Percentiles rank a stretch among this genome's conserved stretches.
Conservation (phyloP, 305 asterid genomes). For the Rubia peregrina region DNA sequence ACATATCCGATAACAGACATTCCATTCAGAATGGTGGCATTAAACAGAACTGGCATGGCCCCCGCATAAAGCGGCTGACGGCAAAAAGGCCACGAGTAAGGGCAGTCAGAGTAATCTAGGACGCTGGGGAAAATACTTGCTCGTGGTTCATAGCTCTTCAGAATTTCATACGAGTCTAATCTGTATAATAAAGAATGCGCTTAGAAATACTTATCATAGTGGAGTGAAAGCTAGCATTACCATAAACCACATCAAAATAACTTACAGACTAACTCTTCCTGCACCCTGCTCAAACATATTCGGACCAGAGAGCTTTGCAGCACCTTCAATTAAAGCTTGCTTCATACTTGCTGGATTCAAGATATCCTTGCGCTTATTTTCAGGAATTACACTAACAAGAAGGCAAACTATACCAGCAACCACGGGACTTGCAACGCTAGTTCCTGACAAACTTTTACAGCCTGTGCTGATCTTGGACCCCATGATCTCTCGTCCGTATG, state of each 20-base stretch:
- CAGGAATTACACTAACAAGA: constrained; percentile 84
- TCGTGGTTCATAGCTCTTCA: constrained; percentile 88
- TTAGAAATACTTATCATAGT: constrained; percentile 17
- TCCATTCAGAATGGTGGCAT: constrained; percentile 87
- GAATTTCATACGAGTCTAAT: constrained; percentile 71
- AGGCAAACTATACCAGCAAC: constrained; percentile 99
- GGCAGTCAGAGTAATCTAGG: constrained; percentile 88
- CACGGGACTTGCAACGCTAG: constrained; percentile 99
- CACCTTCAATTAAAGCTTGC: constrained; percentile 96
- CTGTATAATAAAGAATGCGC: constrained; percentile 36
- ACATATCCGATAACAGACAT: constrained; percentile 86
- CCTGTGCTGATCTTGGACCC: constrained; percentile 98
- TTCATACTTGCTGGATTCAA: constrained; percentile 95
- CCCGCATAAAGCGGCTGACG: constrained; percentile 94
- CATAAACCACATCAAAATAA: constrained; percentile 28
- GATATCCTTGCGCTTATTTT: constrained; percentile 62
- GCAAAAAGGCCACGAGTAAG: constrained; percentile 98
- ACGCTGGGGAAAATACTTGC: constrained; percentile 95
- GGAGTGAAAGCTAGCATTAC: constrained; percentile 15
- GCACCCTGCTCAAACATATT: constrained; percentile 99
- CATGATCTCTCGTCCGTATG: constrained; percentile 95
- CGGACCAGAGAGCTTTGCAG: constrained; percentile 91
- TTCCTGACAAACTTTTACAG: constrained; percentile 97
- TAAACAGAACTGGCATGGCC: constrained; percentile 96
- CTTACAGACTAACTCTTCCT: constrained; percentile 98